Base-by-base conservation (phyloP, 495 filamentous ascomycete genomes). In the Collariella sp. region DNA sequence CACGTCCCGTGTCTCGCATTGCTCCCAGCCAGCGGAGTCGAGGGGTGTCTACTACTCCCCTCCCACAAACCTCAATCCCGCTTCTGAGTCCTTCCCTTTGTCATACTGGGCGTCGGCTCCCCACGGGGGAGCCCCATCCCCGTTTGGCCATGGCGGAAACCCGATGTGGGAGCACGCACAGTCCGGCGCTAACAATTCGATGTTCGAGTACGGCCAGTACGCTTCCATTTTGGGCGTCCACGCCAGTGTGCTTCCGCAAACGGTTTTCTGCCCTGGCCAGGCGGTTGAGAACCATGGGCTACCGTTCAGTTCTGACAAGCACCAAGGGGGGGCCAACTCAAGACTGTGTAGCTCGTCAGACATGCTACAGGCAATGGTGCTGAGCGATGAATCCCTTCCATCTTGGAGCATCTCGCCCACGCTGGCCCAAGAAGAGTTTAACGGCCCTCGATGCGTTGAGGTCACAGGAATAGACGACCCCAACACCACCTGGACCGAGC, bases 321-420 rank as follows among this genome's bases (percentile, higher is more conserved):
- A 20, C 33, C 20, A 45, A 7, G 38, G n/a, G 36, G n/a, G 24
- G 35, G 23, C 41, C 46, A 31, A 35, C 43, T 40, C 35, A 46
- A 51, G 24, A 40, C 36, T 52, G 54, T 38, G 40, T 31, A 31
- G 39, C 26, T 49, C 51, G 5, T 55, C 59, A 1, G 60, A 57
- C 19, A 50, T 57, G 43, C 34, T 65, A 13, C 52, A 53, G 26
- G 22, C 49, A n/a, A 61, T 60, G 44, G 39, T 41, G 18, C 20
- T 62, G 7, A 15, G n/a, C n/a, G 55, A 58, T 45, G 39, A 46
- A 1, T 18, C 41, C 3, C 22, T n/a, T 3, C 31, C 20, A 5
- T 3, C 52, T 0, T 24, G 13, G 10, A 50, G 40, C 20, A 10
- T 9, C 2, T 34, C 43, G 20, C 29, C 57, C 1, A 16, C 44